phyloP scores from a whole-genome alignment of 805 yeast genomes.

The Kockiozyma suomiensis region DNA sequence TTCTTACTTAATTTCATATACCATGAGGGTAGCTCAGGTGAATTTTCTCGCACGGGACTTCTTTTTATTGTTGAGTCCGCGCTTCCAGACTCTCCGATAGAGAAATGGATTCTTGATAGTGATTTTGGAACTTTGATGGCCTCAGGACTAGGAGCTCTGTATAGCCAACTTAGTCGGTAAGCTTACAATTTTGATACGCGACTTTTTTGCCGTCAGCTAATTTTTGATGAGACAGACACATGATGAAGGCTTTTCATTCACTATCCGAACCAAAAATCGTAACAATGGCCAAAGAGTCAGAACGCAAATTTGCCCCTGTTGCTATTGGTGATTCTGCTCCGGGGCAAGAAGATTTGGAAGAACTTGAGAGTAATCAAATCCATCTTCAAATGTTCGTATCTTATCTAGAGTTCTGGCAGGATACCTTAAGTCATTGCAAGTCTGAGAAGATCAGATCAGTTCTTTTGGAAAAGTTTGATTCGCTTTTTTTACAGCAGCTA shows the following conservation, averaged over 20 bases:
- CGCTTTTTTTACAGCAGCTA: slow-evolving; percentile 38
- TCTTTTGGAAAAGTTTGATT: slow-evolving; percentile 36
- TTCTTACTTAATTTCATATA: slow-evolving; percentile 37
- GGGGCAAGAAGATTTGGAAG: slow-evolving; percentile 20
- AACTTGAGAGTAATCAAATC: slow-evolving; percentile 9
- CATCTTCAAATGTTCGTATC: slow-evolving; percentile 34
- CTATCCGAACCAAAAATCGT: slow-evolving; percentile 33
- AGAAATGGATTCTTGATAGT: slow-evolving; percentile 37
- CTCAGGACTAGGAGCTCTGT: slow-evolving; percentile 41
- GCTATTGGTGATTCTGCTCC: slow-evolving; percentile 2
- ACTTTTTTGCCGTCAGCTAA: background rate
- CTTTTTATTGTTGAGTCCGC: slow-evolving; percentile 37
- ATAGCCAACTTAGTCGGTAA: slow-evolving; percentile 35
- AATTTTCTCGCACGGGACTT: slow-evolving; percentile 38
- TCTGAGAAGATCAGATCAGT: slow-evolving; percentile 23
- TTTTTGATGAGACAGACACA: slow-evolving; percentile 7
- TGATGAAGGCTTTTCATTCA: slow-evolving; percentile 31
- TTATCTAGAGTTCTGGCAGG: slow-evolving; percentile 41
- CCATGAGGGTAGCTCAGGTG: slow-evolving; percentile 39
- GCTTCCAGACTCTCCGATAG: slow-evolving; percentile 31
- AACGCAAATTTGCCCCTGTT: slow-evolving; percentile 17
- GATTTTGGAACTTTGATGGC: slow-evolving; percentile 40
- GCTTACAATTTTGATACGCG: background rate
- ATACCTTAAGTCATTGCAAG: slow-evolving; percentile 34
- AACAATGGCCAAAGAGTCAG: slow-evolving; percentile 30